Percentiles rank a stretch among this genome's conserved stretches.
These are phyloP conservation scores for Fusarium camptoceras DNA, from an alignment of 2,329 filamentous ascomycete species.

Conservation along the genomic window DNA sequence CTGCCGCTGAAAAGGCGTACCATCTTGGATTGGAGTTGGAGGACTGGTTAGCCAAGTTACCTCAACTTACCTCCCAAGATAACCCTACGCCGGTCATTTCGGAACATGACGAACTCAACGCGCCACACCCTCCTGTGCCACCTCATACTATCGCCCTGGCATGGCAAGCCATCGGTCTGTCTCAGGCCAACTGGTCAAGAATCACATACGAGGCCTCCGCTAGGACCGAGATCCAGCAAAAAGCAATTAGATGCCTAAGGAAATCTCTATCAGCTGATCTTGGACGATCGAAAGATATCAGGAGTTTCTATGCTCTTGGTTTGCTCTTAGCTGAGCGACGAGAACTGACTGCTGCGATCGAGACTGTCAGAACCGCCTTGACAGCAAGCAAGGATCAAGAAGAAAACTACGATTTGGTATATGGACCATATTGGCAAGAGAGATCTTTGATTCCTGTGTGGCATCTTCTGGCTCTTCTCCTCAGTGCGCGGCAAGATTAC, in stretches of 20 bases:
- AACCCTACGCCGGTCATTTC: slow-evolving; percentile 47
- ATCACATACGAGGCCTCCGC: slow-evolving; percentile 80
- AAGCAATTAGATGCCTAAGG: slow-evolving; percentile 80
- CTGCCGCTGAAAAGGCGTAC: slow-evolving; percentile 83
- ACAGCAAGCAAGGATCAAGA: slow-evolving; percentile 66
- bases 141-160: slow-evolving; percentile 73
- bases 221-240: slow-evolving; percentile 78
- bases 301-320: slow-evolving; percentile 83
- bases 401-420: slow-evolving; percentile 57
- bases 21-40: slow-evolving; percentile 78
- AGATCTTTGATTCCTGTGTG: slow-evolving; percentile 80
- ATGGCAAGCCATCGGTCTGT: slow-evolving; percentile 87
- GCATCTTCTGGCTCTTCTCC: slow-evolving; percentile 87
- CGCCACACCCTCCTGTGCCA: slow-evolving; percentile 61
- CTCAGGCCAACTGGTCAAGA: slow-evolving; percentile 87
- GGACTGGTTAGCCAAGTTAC: slow-evolving; percentile 76
- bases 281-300: slow-evolving; percentile 74
- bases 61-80: slow-evolving; percentile 48
- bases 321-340: slow-evolving; percentile 90
- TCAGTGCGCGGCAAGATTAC: slow-evolving; percentile 90
- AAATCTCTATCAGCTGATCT: slow-evolving; percentile 77
- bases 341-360: slow-evolving; percentile 83
- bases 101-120: slow-evolving; percentile 50
- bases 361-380: slow-evolving; percentile 82
- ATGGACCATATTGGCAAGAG: slow-evolving; percentile 70